These are phyloP conservation scores for Saturnispora serradocipensis DNA, from an alignment of 805 yeast genomes.

Conservation along the genomic window DNA sequence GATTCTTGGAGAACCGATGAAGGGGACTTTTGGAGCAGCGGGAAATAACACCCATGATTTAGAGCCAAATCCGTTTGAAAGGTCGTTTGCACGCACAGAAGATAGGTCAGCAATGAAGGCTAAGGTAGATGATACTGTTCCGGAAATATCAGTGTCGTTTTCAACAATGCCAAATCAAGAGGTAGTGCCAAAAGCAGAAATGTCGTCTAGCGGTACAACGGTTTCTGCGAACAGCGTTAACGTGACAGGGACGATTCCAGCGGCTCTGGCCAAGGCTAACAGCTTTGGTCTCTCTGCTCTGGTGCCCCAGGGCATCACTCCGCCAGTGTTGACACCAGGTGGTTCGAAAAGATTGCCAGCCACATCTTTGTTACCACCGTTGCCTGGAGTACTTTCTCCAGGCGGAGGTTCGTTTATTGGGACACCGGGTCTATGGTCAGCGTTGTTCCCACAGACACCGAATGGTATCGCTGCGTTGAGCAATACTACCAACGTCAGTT, in stretches of 20 bases:
- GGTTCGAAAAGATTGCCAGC: slow-evolving; percentile 32
- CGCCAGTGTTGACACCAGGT: slow-evolving; percentile 46
- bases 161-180: neutral
- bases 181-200: neutral
- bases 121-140: neutral
- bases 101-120: slow-evolving; percentile 13
- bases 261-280: neutral
- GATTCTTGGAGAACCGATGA: neutral
- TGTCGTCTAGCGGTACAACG: slow-evolving; percentile 2
- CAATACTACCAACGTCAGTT: slow-evolving; percentile 6
- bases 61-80: slow-evolving; percentile 94
- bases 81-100: slow-evolving; percentile 53
- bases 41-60: slow-evolving; percentile 28
- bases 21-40: neutral
- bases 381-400: slow-evolving; percentile 36
- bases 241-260: neutral
- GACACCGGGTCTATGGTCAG: slow-evolving; percentile 47
- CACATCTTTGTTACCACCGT: slow-evolving; percentile 36
- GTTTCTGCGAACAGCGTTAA: slow-evolving; percentile 18
- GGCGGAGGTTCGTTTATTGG: slow-evolving; percentile 38
- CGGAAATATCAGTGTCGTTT: neutral
- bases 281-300: neutral
- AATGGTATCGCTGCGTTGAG: slow-evolving; percentile 7
- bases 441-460: slow-evolving; percentile 30
- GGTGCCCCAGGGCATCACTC: slow-evolving; percentile 14